These are phyloP conservation scores for Puccinellia tenuiflora DNA, from an alignment of 176 grass and related monocot genomes.

Conservation along the genomic window DNA sequence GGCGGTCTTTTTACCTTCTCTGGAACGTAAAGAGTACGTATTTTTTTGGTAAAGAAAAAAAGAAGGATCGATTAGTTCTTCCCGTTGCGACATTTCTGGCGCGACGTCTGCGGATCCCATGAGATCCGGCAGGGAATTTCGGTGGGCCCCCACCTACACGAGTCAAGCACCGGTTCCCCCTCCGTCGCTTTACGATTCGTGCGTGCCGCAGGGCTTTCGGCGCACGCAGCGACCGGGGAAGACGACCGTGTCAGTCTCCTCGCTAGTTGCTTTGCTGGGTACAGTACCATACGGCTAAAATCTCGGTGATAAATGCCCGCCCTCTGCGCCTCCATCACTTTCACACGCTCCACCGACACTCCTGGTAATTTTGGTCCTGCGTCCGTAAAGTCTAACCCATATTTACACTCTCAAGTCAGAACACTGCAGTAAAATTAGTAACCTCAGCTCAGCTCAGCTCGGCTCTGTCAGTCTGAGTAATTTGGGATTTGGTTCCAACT, in stretches of 20 bases:
- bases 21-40: neutral
- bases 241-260: constrained; percentile 23
- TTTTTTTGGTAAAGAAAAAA: neutral
- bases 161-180: neutral
- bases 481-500: too few species aligned
- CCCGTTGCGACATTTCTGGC: constrained; percentile 28
- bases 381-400: neutral
- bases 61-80: constrained; percentile 18
- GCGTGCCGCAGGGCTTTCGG: neutral
- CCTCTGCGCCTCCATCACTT: neutral
- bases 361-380: neutral
- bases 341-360: constrained; percentile 21
- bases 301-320: constrained; percentile 14
- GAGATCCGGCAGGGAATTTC: constrained; percentile 18
- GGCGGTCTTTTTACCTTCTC: neutral
- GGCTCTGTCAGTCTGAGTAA: neutral
- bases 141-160: constrained; percentile 18
- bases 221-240: neutral
- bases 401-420: constrained; percentile 6
- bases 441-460: too few species aligned
- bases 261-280: neutral
- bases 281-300: neutral
- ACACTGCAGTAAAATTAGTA: too few species aligned
- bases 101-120: constrained; percentile 32
- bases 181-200: constrained; percentile 25